Base-by-base conservation (phyloP, 345 rosid species). In the Geranium brycei region DNA sequence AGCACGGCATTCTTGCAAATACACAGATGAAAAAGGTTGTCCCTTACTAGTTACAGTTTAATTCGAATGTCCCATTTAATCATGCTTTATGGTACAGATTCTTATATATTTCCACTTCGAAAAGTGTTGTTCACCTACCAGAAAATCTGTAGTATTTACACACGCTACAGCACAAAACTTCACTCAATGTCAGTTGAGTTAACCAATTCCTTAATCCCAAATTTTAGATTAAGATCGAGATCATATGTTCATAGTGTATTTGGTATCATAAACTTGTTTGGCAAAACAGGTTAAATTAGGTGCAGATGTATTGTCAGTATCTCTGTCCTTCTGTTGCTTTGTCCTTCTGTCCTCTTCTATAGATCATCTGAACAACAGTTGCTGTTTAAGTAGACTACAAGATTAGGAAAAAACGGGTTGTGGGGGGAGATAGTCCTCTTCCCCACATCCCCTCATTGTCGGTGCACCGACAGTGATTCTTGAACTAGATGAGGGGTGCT, bases 381-480 rank as follows among this genome's bases (percentile, higher is more conserved):
- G 11, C 53, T 47, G 53, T 47, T 47, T 47, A 47, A 47, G 3
- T 8, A 6, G 53, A 47, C 53, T 11, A 47, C 53, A 7, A 47
- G 13, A 47, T 47, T 6, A 47, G 15, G 11, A 47, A 47, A 47
- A 8, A 5, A 47, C 15, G 53, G 51, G 53, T 8, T 47, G 53
- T 47, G 53, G 53, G 53, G 53, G 53, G 53, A 47, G 53, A 47
- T 47, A 47, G 53, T 47, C 53, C 0, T 47, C 53, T 35, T 35
- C 41, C 4, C 53, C 53, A 47, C 53, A 47, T 6, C 57, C 47
- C 14, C 38, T 51, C 63, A 63, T 47, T 69, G 76, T 72, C 67
- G 30, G 67, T 68, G 69, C 59, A 76, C 75, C 73, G 76, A 76
- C 80, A 72, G 74, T 69, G 5, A 14, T 57, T 35, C 47, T 63